Base-by-base conservation (phyloP, 2,329 filamentous ascomycete genomes). In the Penicillium verrucosum region DNA sequence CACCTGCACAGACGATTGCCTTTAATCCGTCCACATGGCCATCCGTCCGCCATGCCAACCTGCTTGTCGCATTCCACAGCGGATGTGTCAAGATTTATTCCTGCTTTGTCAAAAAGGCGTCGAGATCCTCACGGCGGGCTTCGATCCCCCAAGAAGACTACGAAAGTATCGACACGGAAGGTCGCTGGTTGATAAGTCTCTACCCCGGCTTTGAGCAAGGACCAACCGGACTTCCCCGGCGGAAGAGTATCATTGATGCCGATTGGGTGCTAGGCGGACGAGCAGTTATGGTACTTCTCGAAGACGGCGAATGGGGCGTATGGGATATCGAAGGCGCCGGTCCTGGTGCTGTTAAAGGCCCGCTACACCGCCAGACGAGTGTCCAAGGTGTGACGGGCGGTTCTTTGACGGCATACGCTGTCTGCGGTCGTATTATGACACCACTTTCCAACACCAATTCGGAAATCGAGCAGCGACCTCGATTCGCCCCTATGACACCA, bases 61-160 rank as follows among this genome's bases (percentile, higher is more conserved):
- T 87, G 11, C 74, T 87, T 9, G 73, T 87, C 7, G 76, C 79
- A 1, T 82, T 85, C 54, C 68, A 76, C 1, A 77, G 74, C n/a
- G 83, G 84, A 6, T 77, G 75, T 41, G 81, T 84, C 29, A 82
- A 84, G 51, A 74, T 87, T 14, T 85, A 83, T 64, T 81, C 85
- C 51, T 81, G 80, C 27, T 78, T 84, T 21, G 38, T 58, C 16
- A 66, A 61, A 23, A 72, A 67, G 41, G 54, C 60, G 16, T 62
- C 62, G 7, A 72, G 64, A 45, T 45, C 65, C 16, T 56, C 60
- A 7, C 65, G 70, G 6, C 68, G 71, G 21, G 63, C 68, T 4
- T 70, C 70, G 12, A 63, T 60, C 4, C 63, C 71, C 14, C 68
- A 68, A 29, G 69, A 64, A 30, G 72, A 73, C 12, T 63, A 65